Evolutionary conservation across 164 flowering plant species (phyloP), one percentile per base, ranked within the genome.

Genomic region (Cinnamomum chago): DNA sequence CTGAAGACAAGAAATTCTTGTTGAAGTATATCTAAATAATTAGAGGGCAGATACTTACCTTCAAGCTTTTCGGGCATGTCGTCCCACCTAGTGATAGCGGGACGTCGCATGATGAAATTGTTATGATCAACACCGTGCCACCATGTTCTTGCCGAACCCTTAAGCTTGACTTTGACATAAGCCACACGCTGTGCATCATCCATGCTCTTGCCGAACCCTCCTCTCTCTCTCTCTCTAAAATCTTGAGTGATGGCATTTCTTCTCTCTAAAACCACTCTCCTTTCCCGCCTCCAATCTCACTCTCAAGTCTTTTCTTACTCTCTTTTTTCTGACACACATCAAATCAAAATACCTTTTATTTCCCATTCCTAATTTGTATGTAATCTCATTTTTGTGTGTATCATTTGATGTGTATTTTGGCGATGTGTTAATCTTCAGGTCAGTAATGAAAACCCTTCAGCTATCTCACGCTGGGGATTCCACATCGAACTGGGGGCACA

Each of bases 401-500:
- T 30, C 35, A 30, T 55, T 55, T 15, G 20, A 55, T 15, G 60
- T 55, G n/a, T 15, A 20, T 55, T 55, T 55, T 55, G 20, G 17
- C 18, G 60, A 55, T 55, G 11, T 40, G 47, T 40, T 40, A 5
- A 0, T 40, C 10, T 40, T 55, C 60, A 55, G 60, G 5, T 14
- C 60, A 55, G n/a, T 20, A 55, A 20, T 15, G 69, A 66, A 28
- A 30, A 76, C 35, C 76, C 83, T 13, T 24, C 80, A 5, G 71
- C 80, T 60, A 80, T 77, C 3, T 73, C 85, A 6, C 80, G 84
- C 62, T 88, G 90, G n/a, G 79, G 83, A 51, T 79, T 79, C 22
- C 92, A 91, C 74, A 70, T 87, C 75, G 90, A 86, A 76, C 90
- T 74, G 2, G 92, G 92, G 24, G 74, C 84, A 76, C 92, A 93